Evolutionary conservation across 768 basidiomycete genomes (phyloP).

Genomic region (Serendipita sp.): DNA sequence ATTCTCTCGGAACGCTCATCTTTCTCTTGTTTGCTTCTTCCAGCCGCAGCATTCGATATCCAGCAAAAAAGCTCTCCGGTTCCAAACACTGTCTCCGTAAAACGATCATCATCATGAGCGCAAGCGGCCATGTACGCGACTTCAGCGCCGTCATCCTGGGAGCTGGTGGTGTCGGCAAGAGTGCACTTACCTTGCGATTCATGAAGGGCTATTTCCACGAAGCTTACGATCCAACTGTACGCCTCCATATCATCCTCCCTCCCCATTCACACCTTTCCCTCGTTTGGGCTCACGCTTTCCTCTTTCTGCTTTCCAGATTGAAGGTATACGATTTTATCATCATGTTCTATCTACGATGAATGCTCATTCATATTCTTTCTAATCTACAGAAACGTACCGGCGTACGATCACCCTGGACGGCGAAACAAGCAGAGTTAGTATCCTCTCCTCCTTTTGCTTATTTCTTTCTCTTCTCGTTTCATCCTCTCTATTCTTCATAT

Average conservation of each 20-base stretch:
- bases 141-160: conserved; percentile 71
- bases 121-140: conserved; percentile 35
- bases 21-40: no score
- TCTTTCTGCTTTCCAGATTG: conserved; percentile 40
- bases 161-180: conserved; percentile 82
- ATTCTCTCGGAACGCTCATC: no score
- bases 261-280: not conserved
- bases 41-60: no score
- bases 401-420: conserved; percentile 52
- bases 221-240: conserved; percentile 20
- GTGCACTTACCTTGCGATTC: conserved; percentile 57
- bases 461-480: conserved; percentile 5
- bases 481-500: not conserved
- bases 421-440: conserved; percentile 26
- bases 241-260: not conserved
- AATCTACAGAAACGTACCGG: conserved; percentile 49
- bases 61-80: no score
- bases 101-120: not conserved
- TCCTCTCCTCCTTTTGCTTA: conserved; percentile 19
- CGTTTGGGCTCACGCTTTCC: not conserved
- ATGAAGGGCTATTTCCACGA: conserved; percentile 17
- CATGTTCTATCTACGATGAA: conserved; percentile 8
- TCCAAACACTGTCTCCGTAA: no score
- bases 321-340: conserved; percentile 34
- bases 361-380: no score